A percentile compares a stretch with the other conserved stretches of the same genome.
These are phyloP conservation scores for Jacaranda mimosifolia DNA, from an alignment of 257 asterid species.

Conservation along the genomic window DNA sequence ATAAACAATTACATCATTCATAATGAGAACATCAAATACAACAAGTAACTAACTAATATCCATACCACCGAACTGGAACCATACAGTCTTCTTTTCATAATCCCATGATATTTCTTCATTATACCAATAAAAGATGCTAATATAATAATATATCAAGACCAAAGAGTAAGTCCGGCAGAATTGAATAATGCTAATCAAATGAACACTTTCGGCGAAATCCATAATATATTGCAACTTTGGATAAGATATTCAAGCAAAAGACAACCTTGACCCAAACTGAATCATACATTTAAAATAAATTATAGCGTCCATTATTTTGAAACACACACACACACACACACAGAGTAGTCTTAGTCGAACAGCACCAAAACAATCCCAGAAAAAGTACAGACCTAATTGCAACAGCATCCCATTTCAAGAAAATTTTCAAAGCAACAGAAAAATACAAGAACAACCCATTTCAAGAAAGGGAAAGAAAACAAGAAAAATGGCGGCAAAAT, in stretches of 20 bases:
- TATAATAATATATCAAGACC: too few species aligned
- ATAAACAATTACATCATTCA: too few species aligned
- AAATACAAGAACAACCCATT: slow-evolving; percentile 14
- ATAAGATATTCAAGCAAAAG: not conserved
- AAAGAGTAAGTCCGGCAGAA: not conserved
- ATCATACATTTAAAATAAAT: slow-evolving; percentile 5
- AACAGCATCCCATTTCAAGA: not conserved
- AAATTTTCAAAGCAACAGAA: not conserved
- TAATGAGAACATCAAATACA: too few species aligned
- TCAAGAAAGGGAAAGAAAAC: not conserved
- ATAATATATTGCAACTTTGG: slow-evolving; percentile 5
- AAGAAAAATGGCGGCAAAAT: slow-evolving; percentile 8
- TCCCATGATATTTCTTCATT: slow-evolving; percentile 15
- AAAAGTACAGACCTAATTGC: not conserved
- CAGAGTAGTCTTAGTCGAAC: not conserved
- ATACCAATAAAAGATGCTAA: not conserved
- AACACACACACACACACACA: too few species aligned
- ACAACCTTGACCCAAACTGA: slow-evolving; percentile 14
- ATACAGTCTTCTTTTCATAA: not conserved
- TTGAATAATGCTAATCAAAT: slow-evolving; percentile 13
- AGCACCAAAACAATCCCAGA: not conserved
- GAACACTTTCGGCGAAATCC: slow-evolving; percentile 17
- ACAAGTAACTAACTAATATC: too few species aligned
- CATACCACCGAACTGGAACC: too few species aligned
- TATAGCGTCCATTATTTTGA: not conserved